phyloP scores from a whole-genome alignment of 306 rosid genomes.

The Cucurbita argyrosperma region DNA sequence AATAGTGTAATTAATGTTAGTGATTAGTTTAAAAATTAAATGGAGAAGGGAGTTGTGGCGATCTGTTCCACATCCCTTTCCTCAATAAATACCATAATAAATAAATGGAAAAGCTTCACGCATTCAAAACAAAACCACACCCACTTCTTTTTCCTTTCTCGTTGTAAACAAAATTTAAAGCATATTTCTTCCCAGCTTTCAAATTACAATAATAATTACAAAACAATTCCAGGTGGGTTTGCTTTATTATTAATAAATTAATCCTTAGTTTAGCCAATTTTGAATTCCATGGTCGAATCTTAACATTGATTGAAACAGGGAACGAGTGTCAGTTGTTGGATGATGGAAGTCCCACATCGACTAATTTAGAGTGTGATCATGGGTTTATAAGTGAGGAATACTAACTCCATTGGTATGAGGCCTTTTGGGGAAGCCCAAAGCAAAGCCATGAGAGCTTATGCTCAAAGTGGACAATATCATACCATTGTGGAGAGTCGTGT shows the following conservation, averaged over 20 bases:
- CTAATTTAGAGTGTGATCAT: too few relatives aligned
- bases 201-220: too few relatives aligned
- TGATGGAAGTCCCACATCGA: too few relatives aligned
- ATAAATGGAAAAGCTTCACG: conserved; percentile 11
- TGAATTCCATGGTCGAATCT: too few relatives aligned
- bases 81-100: conserved; percentile 16
- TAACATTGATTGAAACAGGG: too few relatives aligned
- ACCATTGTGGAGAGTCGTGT: too few relatives aligned
- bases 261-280: not conserved
- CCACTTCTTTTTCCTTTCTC: not conserved
- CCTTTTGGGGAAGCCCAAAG: too few relatives aligned
- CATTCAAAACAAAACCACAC: conserved; percentile 1
- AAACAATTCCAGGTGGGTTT: not conserved
- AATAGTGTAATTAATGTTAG: not conserved
- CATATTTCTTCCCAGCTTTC: not conserved
- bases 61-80: conserved; percentile 45
- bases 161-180: not conserved
- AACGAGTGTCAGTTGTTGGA: too few relatives aligned
- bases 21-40: not conserved
- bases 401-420: too few relatives aligned
- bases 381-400: too few relatives aligned
- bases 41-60: conserved; percentile 11
- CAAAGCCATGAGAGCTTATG: too few relatives aligned
- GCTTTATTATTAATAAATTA: not conserved
- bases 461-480: too few relatives aligned